phyloP scores from a whole-genome alignment of 345 rosid genomes.

The Gossypium turneri region DNA sequence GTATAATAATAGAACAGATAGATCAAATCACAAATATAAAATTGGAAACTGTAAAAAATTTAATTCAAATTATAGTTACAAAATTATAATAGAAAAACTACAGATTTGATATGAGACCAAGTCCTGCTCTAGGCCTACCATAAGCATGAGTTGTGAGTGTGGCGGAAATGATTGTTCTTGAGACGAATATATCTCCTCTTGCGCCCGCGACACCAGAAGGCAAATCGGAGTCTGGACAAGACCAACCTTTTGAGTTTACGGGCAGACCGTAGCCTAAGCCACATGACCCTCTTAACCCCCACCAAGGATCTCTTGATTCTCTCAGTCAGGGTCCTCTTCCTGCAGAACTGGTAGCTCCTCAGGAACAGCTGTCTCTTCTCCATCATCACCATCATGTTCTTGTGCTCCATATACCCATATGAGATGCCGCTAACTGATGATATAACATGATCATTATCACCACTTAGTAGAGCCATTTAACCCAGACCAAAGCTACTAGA shows the following conservation, averaged over 20 bases:
- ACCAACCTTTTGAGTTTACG: conserved; percentile 44
- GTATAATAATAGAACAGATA: too few species aligned
- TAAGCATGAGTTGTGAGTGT: neutral
- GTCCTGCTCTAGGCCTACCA: neutral
- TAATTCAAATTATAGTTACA: neutral
- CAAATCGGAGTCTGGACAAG: conserved; percentile 48
- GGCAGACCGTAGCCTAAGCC: conserved; percentile 44
- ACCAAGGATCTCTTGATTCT: conserved; percentile 43
- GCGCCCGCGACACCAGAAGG: conserved; percentile 46
- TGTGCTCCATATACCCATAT: neutral
- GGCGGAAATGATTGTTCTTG: conserved; percentile 17
- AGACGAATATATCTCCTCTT: conserved; percentile 47
- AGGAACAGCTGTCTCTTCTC: conserved; percentile 82
- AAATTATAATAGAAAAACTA: neutral
- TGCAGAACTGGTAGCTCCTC: conserved; percentile 73
- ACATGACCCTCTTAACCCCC: conserved; percentile 48
- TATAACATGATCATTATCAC: neutral
- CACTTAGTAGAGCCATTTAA: neutral
- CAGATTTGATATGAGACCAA: too few species aligned
- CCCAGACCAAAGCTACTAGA: too few species aligned
- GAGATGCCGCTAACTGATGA: neutral
- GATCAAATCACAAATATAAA: too few species aligned
- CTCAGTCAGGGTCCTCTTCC: conserved; percentile 51
- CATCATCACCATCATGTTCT: conserved; percentile 34
- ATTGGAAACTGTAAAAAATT: neutral